Evolutionary conservation across 208 protist genomes (phyloP).

Genomic region (Acanthamoeba castellanii): DNA sequence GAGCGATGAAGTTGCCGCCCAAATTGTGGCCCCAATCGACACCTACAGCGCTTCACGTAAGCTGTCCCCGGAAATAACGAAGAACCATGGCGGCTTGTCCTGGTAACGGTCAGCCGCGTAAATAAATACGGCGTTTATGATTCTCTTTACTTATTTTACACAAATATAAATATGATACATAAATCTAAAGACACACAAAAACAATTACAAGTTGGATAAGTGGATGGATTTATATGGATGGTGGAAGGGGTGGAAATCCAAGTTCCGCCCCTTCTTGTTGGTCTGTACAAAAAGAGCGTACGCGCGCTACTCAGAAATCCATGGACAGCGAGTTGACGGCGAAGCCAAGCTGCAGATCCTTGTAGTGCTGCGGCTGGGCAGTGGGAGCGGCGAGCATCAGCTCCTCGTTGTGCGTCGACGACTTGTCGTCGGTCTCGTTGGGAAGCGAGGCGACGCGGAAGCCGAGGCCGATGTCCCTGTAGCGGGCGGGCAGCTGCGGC

Average conservation of each 20-base stretch:
- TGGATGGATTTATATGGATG: too few relatives aligned
- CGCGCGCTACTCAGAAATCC: neutral
- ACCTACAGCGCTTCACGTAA: neutral
- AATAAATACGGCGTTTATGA: too few relatives aligned
- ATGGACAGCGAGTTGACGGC: neutral
- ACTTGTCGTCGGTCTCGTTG: neutral
- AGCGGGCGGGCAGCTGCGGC: neutral
- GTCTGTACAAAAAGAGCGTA: neutral
- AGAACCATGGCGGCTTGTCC: neutral
- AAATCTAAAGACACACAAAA: too few relatives aligned
- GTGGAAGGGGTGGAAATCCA: too few relatives aligned
- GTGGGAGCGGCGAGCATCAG: too few relatives aligned
- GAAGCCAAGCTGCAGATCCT: neutral
- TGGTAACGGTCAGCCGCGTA: too few relatives aligned
- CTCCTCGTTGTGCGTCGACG: neutral
- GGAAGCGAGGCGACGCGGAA: neutral
- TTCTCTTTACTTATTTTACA: too few relatives aligned
- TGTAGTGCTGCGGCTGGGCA: neutral
- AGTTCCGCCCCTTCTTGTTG: too few relatives aligned
- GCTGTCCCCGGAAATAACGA: neutral
- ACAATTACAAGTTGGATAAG: too few relatives aligned
- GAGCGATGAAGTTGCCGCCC: too few relatives aligned
- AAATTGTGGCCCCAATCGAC: neutral
- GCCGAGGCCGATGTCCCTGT: neutral
- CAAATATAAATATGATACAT: too few relatives aligned